phyloP scores from a whole-genome alignment of 2,329 filamentous ascomycete species.

The Aspergillus sp. region DNA sequence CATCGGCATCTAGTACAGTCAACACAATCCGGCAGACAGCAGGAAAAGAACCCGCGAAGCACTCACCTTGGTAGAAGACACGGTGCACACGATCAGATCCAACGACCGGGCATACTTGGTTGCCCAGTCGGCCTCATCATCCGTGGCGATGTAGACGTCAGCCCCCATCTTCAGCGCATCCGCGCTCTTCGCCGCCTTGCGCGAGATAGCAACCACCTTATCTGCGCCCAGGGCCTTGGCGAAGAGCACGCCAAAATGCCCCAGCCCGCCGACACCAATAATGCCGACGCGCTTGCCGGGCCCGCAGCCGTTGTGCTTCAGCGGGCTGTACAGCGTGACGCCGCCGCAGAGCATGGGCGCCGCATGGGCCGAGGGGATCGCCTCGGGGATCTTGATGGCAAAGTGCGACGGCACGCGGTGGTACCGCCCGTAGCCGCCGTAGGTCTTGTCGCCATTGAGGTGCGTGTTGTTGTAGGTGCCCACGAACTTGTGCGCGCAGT shows the following conservation, averaged over 20 bases:
- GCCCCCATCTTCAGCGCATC: conserved; percentile 57
- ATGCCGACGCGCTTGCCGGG: conserved; percentile 71
- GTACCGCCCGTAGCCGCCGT: conserved; percentile 64
- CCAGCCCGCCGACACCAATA: conserved; percentile 70
- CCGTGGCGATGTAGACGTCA: conserved; percentile 55
- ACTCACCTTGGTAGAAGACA: conserved; percentile 50
- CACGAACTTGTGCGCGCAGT: conserved; percentile 29
- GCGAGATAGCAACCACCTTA: conserved; percentile 56
- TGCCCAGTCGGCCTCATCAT: conserved; percentile 55
- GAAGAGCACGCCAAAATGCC: conserved; percentile 70
- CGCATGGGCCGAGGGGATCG: conserved; percentile 48
- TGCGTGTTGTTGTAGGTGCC: conserved; percentile 32
- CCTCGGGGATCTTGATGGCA: conserved; percentile 56
- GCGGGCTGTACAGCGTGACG: conserved; percentile 68
- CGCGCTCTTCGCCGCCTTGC: conserved; percentile 48
- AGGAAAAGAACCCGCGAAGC: background rate
- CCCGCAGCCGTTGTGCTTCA: conserved; percentile 65
- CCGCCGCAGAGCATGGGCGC: conserved; percentile 78
- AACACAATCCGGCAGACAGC: background rate
- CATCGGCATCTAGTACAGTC: conserved; percentile 55
- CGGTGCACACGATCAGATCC: conserved; percentile 57
- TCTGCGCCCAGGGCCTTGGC: conserved; percentile 70
- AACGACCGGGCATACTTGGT: conserved; percentile 47
- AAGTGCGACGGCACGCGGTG: conserved; percentile 58
- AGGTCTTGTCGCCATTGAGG: conserved; percentile 57